These are phyloP conservation scores for Deuterostichococcus epilithicus DNA, from an alignment of 139 green algal genomes.

Conservation along the genomic window DNA sequence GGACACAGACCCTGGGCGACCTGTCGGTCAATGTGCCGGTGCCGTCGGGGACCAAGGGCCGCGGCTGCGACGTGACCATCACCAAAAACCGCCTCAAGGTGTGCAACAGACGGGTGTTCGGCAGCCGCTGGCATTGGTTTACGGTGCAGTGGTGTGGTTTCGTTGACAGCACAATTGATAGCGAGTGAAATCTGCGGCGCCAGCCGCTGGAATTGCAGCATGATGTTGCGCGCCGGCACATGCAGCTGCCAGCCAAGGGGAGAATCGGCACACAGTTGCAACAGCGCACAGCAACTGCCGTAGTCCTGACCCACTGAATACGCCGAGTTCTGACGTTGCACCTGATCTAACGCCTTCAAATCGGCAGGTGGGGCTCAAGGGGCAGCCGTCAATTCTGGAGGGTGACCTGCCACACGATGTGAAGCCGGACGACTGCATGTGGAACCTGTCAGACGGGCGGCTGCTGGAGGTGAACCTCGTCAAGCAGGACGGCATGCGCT, in stretches of 20 bases:
- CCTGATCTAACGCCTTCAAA: too few species aligned
- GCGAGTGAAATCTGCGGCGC: too few species aligned
- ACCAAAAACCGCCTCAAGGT: slow-evolving; percentile 63
- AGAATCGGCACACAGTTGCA: too few species aligned
- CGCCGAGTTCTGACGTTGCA: too few species aligned
- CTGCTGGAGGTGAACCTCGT: slow-evolving; percentile 76
- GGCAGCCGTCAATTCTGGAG: slow-evolving; percentile 40
- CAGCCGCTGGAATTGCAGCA: too few species aligned
- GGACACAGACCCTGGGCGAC: slow-evolving; percentile 91
- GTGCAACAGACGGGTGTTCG: slow-evolving; percentile 34
- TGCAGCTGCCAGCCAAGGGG: too few species aligned
- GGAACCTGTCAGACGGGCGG: slow-evolving; percentile 62
- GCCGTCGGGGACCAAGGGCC: slow-evolving; percentile 65
- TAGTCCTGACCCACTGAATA: too few species aligned
- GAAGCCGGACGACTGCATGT: slow-evolving; percentile 86
- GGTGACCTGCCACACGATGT: slow-evolving; percentile 75
- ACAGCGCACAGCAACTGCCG: too few species aligned
- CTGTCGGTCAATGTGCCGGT: slow-evolving; percentile 74
- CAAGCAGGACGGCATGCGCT: slow-evolving; percentile 89
- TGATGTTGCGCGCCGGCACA: too few species aligned
- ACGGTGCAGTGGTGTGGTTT: too few species aligned
- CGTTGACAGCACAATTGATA: too few species aligned
- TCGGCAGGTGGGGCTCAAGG: slow-evolving; percentile 30
- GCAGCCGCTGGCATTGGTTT: too few species aligned
- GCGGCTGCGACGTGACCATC: slow-evolving; percentile 57